Evolutionary conservation across 768 basidiomycete genomes (phyloP).

Genomic region (Neoboletus subvelutipes): DNA sequence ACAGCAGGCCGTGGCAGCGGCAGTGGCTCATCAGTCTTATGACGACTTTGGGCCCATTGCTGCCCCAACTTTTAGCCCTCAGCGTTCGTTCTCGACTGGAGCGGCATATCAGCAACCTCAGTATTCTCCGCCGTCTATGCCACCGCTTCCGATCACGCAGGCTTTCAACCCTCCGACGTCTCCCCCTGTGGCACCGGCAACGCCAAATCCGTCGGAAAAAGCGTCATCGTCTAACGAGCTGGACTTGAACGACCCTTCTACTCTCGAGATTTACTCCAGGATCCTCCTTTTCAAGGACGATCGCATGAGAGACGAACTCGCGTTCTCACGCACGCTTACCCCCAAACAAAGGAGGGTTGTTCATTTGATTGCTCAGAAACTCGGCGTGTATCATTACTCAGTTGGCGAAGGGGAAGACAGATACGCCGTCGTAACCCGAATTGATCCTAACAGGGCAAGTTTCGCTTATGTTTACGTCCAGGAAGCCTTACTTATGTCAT

Average conservation of each 20-base stretch:
- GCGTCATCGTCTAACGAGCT: constrained; percentile 64
- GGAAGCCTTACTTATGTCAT: constrained; percentile 16
- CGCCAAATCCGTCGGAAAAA: constrained; percentile 68
- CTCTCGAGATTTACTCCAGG: constrained; percentile 95
- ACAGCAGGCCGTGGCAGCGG: constrained; percentile 37
- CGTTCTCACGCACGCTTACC: constrained; percentile 85
- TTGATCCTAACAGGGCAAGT: constrained; percentile 78
- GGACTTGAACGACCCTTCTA: constrained; percentile 93
- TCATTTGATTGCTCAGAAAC: constrained; percentile 93
- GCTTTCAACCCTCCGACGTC: constrained; percentile 44
- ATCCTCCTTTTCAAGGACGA: constrained; percentile 98
- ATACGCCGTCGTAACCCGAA: constrained; percentile 91
- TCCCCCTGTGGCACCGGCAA: constrained; percentile 54
- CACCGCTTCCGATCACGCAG: constrained; percentile 41
- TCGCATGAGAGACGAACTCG: constrained; percentile 94
- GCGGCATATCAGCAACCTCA: constrained; percentile 57
- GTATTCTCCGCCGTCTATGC: constrained; percentile 62
- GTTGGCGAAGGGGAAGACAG: constrained; percentile 91
- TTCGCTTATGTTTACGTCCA: constrained; percentile 18
- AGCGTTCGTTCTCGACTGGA: constrained; percentile 69
- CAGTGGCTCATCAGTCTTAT: constrained; percentile 45
- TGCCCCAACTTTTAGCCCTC: constrained; percentile 60
- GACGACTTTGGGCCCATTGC: constrained; percentile 72
- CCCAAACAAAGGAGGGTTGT: constrained; percentile 90
- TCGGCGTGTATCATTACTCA: constrained; percentile 93